These are phyloP conservation scores for Paramecium primaurelia DNA, from an alignment of 73 alveolate genomes.

Conservation along the genomic window DNA sequence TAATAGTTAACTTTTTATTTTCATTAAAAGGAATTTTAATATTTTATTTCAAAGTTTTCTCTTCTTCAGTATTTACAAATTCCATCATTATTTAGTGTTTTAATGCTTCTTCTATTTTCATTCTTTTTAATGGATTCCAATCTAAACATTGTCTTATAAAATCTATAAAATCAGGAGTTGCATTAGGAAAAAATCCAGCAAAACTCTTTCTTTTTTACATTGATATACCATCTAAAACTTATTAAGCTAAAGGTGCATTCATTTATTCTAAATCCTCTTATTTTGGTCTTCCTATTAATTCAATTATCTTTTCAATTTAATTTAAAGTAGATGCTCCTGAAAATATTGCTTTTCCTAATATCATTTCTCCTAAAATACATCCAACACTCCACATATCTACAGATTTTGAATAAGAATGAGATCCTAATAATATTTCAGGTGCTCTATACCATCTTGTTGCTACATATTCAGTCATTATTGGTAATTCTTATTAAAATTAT, in stretches of 20 bases:
- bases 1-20: constrained; percentile 72
- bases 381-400: constrained; percentile 76
- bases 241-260: constrained; percentile 65
- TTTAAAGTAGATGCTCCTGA: constrained; percentile 68
- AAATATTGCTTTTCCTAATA: constrained; percentile 70
- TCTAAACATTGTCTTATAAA: constrained; percentile 53
- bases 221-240: constrained; percentile 69
- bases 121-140: constrained; percentile 74
- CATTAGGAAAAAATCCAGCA: constrained; percentile 69
- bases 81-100: constrained; percentile 76
- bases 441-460: constrained; percentile 70
- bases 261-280: constrained; percentile 76
- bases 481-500: constrained; percentile 7
- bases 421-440: constrained; percentile 69
- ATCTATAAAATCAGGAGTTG: constrained; percentile 74
- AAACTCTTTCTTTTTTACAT: constrained; percentile 65
- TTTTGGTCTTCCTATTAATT: constrained; percentile 78
- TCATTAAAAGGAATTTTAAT: constrained; percentile 81
- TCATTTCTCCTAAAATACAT: constrained; percentile 66
- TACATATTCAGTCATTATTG: constrained; percentile 63
- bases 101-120: constrained; percentile 75
- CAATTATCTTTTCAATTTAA: constrained; percentile 70
- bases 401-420: constrained; percentile 54
- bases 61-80: constrained; percentile 81
- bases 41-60: constrained; percentile 68